A percentile compares a stretch with the other conserved stretches of the same genome.
Conservation (phyloP, 108 stramenopile genomes). For the Fragilaria crotonensis region DNA sequence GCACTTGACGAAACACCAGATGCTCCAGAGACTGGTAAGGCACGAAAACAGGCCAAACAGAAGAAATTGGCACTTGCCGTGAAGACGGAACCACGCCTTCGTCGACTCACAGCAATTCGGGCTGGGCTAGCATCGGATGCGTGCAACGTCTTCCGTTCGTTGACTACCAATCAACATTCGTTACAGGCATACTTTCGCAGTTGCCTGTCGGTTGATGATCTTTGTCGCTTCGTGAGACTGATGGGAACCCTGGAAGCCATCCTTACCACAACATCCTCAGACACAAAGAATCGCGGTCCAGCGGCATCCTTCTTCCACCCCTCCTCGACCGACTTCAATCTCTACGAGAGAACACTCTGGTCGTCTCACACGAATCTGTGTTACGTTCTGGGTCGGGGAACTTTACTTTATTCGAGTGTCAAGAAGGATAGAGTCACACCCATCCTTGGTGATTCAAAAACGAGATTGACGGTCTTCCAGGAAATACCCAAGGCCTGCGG, state of each 20-base stretch:
- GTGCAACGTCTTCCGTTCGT: constrained; percentile 10
- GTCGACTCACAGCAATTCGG: constrained; percentile 5
- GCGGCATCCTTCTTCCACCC: not conserved
- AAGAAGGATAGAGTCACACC: not conserved
- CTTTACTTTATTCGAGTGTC: not conserved
- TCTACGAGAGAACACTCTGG: constrained; percentile 9
- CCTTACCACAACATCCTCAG: not conserved
- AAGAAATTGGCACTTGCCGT: not conserved
- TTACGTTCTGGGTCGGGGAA: constrained; percentile 30
- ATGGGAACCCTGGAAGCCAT: not conserved
- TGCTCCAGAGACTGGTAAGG: not conserved
- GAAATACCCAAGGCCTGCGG: constrained; percentile 2
- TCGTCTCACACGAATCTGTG: constrained; percentile 29
- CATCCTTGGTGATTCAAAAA: constrained; percentile 3
- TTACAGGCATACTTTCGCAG: constrained; percentile 5
- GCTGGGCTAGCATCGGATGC: constrained; percentile 26
- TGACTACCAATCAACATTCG: constrained; percentile 11
- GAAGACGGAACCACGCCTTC: not conserved
- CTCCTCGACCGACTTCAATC: not conserved
- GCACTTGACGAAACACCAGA: not conserved
- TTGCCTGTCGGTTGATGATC: constrained; percentile 6
- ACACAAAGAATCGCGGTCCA: not conserved
- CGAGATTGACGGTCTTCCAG: constrained; percentile 16
- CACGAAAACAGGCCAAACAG: not conserved
- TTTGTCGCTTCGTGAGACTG: constrained; percentile 17